Conservation (phyloP, 805 yeast species). For the Candida wancherniae region DNA sequence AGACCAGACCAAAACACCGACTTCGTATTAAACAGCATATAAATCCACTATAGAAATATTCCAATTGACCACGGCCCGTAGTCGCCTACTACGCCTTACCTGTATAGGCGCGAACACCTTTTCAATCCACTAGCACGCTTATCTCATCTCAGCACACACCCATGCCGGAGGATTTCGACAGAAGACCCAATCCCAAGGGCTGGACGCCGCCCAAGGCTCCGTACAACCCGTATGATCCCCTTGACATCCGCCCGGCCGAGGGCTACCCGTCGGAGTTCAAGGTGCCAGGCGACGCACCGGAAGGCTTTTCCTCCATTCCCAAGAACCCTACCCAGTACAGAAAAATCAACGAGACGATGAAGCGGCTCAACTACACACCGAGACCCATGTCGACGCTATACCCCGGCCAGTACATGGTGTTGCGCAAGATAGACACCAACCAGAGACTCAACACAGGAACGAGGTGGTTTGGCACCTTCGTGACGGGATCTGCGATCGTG, state of each 20-base stretch:
- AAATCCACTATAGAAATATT: no score
- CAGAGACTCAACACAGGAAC: conserved; percentile 57
- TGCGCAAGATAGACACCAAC: conserved; percentile 53
- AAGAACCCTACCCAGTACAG: conserved; percentile 62
- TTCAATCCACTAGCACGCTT: not conserved
- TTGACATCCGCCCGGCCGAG: conserved; percentile 70
- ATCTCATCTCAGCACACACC: not conserved
- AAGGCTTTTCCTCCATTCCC: conserved; percentile 54
- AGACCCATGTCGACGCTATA: conserved; percentile 69
- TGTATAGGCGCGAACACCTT: not conserved
- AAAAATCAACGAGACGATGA: conserved; percentile 69
- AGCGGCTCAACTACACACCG: conserved; percentile 68
- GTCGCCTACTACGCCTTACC: not conserved
- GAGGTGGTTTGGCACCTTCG: conserved; percentile 47
- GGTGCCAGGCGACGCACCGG: conserved; percentile 57
- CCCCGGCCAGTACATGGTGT: conserved; percentile 74
- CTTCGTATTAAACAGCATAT: no score
- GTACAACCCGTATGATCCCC: conserved; percentile 79
- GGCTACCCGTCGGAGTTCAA: conserved; percentile 83
- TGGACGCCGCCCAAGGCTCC: conserved; percentile 83
- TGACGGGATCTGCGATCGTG: conserved; percentile 45
- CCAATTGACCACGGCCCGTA: no score
- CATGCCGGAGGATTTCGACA: conserved; percentile 34
- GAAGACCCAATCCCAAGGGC: conserved; percentile 72
- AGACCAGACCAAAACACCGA: no score